Conservation (phyloP, 495 filamentous ascomycete species). For the Trichoderma orchidacearum region DNA sequence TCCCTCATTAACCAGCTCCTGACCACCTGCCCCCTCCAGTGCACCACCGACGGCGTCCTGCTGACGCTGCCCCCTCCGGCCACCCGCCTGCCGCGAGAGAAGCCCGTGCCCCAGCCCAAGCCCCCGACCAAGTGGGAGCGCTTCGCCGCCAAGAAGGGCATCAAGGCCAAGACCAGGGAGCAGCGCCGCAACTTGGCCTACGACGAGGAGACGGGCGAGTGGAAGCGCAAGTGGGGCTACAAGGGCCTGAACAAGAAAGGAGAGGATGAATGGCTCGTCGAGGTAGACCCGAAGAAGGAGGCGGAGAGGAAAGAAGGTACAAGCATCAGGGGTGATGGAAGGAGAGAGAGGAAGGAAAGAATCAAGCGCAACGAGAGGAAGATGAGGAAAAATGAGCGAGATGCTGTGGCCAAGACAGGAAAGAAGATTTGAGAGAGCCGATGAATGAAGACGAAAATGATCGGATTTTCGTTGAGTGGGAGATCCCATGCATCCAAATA, state of each 20-base stretch:
- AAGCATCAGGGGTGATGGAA: conserved; percentile 45
- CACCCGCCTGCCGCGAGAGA: conserved; percentile 71
- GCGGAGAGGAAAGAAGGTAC: conserved; percentile 44
- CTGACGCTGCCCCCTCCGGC: conserved; percentile 56
- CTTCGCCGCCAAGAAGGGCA: conserved; percentile 93
- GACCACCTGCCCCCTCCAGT: conserved; percentile 61
- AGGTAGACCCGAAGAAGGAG: conserved; percentile 72
- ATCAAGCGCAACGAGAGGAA: conserved; percentile 57
- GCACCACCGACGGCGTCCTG: conserved; percentile 53
- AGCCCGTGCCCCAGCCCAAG: conserved; percentile 70
- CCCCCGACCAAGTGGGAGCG: conserved; percentile 82
- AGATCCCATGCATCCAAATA: not conserved
- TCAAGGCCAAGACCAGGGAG: conserved; percentile 60
- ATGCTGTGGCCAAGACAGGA: conserved; percentile 16
- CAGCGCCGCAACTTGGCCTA: conserved; percentile 57
- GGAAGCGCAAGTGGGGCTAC: conserved; percentile 89
- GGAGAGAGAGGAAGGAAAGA: conserved; percentile 47
- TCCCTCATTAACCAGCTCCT: conserved; percentile 78
- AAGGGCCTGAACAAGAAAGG: conserved; percentile 69
- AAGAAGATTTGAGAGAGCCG: not conserved
- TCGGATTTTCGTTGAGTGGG: not conserved
- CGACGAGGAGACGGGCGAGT: conserved; percentile 74
- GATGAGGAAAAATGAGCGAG: conserved; percentile 53
- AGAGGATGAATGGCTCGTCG: conserved; percentile 60
- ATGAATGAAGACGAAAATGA: not conserved